Conservation (phyloP, 139 green algal genomes). For the Asterochloris sp. region DNA sequence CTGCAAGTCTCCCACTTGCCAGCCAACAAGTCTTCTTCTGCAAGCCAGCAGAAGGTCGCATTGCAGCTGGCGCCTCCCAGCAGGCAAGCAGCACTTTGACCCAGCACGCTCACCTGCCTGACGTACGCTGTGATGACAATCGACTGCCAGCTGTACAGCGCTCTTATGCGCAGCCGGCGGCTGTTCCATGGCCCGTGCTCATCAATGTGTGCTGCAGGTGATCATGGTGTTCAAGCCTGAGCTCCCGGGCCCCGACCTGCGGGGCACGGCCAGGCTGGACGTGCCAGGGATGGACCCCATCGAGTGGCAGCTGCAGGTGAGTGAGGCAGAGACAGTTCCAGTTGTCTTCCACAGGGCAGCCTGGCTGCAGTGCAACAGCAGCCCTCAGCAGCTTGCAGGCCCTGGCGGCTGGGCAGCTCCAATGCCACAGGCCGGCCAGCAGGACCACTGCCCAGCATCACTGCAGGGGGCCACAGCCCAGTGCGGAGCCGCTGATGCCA, state of each 20-base stretch:
- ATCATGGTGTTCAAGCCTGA: conserved; percentile 39
- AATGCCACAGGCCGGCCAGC: not conserved
- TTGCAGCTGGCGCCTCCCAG: conserved; percentile 33
- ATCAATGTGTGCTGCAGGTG: conserved; percentile 19
- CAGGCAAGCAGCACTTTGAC: not conserved
- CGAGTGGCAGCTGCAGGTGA: conserved; percentile 14
- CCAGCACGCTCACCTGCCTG: not conserved
- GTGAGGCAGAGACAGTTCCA: not conserved
- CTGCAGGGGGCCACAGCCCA: not conserved
- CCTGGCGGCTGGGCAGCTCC: not conserved
- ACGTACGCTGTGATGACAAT: not conserved
- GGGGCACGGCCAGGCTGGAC: conserved; percentile 33
- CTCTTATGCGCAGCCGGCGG: not conserved
- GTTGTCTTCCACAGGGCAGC: not conserved
- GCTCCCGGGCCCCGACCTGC: conserved; percentile 45
- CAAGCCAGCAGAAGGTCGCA: conserved; percentile 33
- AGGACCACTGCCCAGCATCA: not conserved
- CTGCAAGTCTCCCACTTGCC: not conserved
- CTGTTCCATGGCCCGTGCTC: too few species aligned
- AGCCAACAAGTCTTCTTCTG: conserved; percentile 28
- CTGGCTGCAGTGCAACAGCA: not conserved
- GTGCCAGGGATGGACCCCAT: conserved; percentile 59
- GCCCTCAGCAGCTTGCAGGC: too few species aligned
- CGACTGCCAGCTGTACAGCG: not conserved
- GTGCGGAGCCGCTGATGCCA: not conserved